These are phyloP conservation scores for Aspergillus vadensis DNA, from an alignment of 2,329 filamentous ascomycete species.

Conservation along the genomic window DNA sequence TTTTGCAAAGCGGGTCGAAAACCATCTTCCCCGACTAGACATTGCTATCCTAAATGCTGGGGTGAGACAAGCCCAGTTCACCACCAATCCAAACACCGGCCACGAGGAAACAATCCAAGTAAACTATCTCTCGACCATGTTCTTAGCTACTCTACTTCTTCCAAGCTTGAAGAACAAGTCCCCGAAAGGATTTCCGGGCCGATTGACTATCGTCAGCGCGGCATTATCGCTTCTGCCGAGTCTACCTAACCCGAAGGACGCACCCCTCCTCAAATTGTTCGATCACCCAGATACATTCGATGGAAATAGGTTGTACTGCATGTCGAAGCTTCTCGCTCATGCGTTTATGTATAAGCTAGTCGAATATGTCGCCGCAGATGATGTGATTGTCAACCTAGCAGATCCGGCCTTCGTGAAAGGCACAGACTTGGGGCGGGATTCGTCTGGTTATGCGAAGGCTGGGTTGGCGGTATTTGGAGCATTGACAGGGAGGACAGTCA, in stretches of 20 bases:
- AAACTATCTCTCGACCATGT: conserved; percentile 30
- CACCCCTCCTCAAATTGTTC: not conserved
- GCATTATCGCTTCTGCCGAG: not conserved
- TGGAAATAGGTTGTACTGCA: not conserved
- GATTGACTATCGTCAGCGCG: not conserved
- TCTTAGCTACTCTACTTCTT: conserved; percentile 26
- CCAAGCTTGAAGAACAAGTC: conserved; percentile 20
- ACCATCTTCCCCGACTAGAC: not conserved
- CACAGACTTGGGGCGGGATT: conserved; percentile 45
- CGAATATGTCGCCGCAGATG: conserved; percentile 22
- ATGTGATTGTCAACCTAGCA: conserved; percentile 48
- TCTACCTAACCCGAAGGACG: not conserved
- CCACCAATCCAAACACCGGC: conserved; percentile 15
- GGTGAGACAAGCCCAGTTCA: conserved; percentile 20
- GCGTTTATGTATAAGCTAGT: conserved; percentile 16
- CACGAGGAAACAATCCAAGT: conserved; percentile 31
- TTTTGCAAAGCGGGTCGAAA: not conserved
- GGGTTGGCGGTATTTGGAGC: conserved; percentile 10
- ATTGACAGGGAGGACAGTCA: conserved; percentile 9
- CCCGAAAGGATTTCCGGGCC: not conserved
- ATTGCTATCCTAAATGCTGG: conserved; percentile 44
- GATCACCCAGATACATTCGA: not conserved
- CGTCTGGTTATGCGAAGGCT: conserved; percentile 17
- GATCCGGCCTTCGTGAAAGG: conserved; percentile 51
- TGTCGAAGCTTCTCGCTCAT: conserved; percentile 1